phyloP scores from a whole-genome alignment of 805 yeast genomes.

The Limtongia smithiae region DNA sequence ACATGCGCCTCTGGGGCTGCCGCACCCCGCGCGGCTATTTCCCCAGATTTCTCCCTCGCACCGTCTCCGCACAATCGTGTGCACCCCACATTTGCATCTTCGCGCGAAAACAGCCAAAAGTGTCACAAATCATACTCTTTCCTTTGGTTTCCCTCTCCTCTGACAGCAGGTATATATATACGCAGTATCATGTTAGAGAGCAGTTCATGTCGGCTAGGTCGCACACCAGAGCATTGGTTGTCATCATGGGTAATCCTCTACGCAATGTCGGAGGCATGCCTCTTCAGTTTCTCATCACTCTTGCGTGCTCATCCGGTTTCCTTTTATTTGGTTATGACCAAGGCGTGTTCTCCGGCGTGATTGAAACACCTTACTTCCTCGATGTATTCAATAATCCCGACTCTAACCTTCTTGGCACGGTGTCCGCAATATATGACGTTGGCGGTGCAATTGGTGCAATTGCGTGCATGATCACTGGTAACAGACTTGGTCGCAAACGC shows the following conservation, averaged over 20 bases:
- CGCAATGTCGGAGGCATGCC: slow-evolving; percentile 8
- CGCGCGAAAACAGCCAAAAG: no score
- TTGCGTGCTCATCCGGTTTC: slow-evolving; percentile 32
- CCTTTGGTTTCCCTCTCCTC: no score
- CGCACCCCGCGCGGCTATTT: no score
- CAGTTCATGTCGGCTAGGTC: no score
- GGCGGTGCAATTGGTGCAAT: slow-evolving; percentile 77
- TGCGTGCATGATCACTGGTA: slow-evolving; percentile 60
- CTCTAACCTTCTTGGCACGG: slow-evolving; percentile 30
- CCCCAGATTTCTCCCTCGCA: no score
- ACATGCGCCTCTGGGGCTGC: no score
- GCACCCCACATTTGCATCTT: no score
- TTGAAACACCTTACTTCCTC: slow-evolving; percentile 51
- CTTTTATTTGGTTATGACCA: slow-evolving; percentile 36
- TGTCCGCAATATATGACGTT: slow-evolving; percentile 51
- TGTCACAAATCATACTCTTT: no score
- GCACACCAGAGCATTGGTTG: no score
- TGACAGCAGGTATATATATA: no score
- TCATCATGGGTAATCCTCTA: slow-evolving; percentile 1
- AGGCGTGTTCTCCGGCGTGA: slow-evolving; percentile 47
- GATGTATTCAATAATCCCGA: slow-evolving; percentile 22
- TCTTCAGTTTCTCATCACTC: slow-evolving; percentile 12
- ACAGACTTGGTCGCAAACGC: slow-evolving; percentile 62
- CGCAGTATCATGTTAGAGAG: no score
- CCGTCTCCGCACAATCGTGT: no score